Conservation (phyloP, 306 rosid genomes). For the Rosa persica region DNA sequence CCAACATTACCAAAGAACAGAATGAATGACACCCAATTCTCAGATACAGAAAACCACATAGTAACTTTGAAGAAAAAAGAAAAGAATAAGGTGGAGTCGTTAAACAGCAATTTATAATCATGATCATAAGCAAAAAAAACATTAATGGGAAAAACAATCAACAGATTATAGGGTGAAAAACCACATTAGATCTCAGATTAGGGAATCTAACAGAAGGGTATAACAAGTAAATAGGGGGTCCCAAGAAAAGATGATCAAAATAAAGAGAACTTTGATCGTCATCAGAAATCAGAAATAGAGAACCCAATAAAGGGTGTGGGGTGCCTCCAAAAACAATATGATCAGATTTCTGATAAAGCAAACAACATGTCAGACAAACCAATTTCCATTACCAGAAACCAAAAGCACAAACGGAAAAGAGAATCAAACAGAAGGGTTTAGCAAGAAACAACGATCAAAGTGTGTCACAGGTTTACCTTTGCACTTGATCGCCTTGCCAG, state of each 20-base stretch:
- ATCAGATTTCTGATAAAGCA: not conserved
- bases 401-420: not conserved
- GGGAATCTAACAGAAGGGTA: not conserved
- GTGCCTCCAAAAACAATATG: not conserved
- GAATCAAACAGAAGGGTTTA: not conserved
- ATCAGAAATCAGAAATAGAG: not conserved
- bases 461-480: constrained; percentile 50
- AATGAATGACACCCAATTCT: not conserved
- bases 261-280: not conserved
- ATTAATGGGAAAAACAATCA: not conserved
- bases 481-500: constrained; percentile 67
- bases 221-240: not conserved
- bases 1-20: not conserved
- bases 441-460: not conserved
- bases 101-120: no score
- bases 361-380: no score
- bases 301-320: not conserved
- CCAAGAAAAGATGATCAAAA: not conserved
- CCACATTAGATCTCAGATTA: not conserved
- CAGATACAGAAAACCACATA: not conserved
- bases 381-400: no score
- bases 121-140: no score
- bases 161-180: not conserved
- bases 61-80: not conserved
- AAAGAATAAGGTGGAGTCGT: not conserved